A percentile compares a stretch with the other conserved stretches of the same genome.
Conservation (phyloP, 2,329 filamentous ascomycete genomes). For the Aureobasidium sp. region DNA sequence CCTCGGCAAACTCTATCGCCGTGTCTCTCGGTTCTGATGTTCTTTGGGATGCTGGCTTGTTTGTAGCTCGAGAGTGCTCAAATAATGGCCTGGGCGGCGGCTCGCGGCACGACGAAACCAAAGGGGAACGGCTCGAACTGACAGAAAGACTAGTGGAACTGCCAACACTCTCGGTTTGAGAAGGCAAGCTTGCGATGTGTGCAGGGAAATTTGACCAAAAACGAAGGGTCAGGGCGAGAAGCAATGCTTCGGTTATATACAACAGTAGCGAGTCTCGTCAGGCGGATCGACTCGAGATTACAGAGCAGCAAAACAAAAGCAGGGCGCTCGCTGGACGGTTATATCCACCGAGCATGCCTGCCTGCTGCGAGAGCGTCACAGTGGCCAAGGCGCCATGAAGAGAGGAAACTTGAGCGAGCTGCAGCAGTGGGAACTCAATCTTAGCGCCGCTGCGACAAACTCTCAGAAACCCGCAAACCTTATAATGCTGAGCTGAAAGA, state of each 20-base stretch:
- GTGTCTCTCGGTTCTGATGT: not conserved
- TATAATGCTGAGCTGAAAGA: not conserved
- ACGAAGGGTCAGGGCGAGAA: not conserved
- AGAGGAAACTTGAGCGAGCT: not conserved
- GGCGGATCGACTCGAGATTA: constrained; percentile 7
- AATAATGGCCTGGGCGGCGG: not conserved
- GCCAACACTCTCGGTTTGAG: not conserved
- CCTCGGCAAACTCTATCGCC: not conserved
- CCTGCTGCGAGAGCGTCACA: constrained; percentile 1
- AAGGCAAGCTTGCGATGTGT: not conserved
- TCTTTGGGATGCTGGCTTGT: not conserved
- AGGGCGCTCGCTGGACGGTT: not conserved
- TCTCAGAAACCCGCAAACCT: not conserved
- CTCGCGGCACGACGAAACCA: not conserved
- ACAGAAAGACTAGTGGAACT: not conserved
- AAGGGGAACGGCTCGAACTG: not conserved
- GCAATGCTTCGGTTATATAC: not conserved
- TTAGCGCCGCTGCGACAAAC: not conserved
- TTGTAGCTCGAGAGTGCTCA: not conserved
- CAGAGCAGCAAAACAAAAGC: constrained; percentile 9
- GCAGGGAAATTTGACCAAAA: not conserved
- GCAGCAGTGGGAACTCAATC: constrained; percentile 4
- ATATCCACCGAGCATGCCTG: not conserved
- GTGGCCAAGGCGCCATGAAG: not conserved
- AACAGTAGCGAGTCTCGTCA: not conserved